phyloP scores from a whole-genome alignment of 2,329 filamentous ascomycete genomes.

The Aspergillus calidoustus region DNA sequence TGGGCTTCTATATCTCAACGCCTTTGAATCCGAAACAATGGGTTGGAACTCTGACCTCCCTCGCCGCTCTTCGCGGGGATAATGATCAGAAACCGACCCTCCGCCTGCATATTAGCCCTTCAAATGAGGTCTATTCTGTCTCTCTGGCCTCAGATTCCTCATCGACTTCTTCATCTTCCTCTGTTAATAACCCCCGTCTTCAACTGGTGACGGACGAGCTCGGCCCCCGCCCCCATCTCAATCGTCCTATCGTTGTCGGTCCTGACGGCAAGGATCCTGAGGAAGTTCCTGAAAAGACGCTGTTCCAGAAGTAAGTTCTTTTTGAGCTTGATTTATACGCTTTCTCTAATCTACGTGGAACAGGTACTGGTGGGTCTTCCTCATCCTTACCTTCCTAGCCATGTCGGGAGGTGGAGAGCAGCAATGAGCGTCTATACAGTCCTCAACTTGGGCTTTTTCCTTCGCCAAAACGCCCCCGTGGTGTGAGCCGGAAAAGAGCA shows the following conservation, averaged over 20 bases:
- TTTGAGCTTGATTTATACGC: not conserved
- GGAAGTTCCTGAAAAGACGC: constrained; percentile 47
- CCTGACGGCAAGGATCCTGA: constrained; percentile 45
- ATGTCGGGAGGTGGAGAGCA: constrained; percentile 48
- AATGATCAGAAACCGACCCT: constrained; percentile 36
- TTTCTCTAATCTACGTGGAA: constrained; percentile 13
- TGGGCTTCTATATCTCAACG: constrained; percentile 54
- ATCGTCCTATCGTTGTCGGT: constrained; percentile 44
- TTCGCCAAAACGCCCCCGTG: not conserved
- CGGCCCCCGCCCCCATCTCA: constrained; percentile 45
- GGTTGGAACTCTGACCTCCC: constrained; percentile 46
- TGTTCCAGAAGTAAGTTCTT: constrained; percentile 48
- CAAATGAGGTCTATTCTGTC: constrained; percentile 45
- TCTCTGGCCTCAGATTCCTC: constrained; percentile 34
- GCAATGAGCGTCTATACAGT: constrained; percentile 16
- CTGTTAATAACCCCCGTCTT: constrained; percentile 29
- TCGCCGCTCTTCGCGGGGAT: constrained; percentile 35
- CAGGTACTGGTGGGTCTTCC: constrained; percentile 55
- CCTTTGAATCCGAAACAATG: constrained; percentile 41
- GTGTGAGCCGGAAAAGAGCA: not conserved
- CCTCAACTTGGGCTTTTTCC: not conserved
- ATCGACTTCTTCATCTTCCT: constrained; percentile 23
- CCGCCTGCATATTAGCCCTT: constrained; percentile 45
- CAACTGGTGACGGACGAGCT: constrained; percentile 39
- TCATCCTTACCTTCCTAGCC: constrained; percentile 46